Conservation (phyloP, 2,329 filamentous ascomycete species). For the Alternaria sp. region DNA sequence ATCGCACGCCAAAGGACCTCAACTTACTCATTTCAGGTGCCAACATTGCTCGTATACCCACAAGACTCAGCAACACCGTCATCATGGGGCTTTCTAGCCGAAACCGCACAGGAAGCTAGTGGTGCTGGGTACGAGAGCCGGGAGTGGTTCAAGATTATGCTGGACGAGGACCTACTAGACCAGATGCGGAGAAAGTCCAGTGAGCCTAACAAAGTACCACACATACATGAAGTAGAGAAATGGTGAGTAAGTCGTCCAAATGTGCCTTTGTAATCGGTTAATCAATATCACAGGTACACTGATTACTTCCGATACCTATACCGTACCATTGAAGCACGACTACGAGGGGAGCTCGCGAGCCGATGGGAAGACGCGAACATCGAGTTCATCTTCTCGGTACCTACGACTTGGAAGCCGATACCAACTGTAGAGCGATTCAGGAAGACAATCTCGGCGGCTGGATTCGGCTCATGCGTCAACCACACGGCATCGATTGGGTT, state of each 20-base stretch:
- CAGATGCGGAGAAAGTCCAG: conserved; percentile 16
- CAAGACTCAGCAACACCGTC: conserved; percentile 49
- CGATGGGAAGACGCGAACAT: conserved; percentile 54
- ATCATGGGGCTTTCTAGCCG: conserved; percentile 64
- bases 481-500: conserved; percentile 57
- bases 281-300: conserved; percentile 57
- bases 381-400: conserved; percentile 65
- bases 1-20: not conserved
- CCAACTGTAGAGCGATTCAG: conserved; percentile 63
- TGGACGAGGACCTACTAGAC: conserved; percentile 56
- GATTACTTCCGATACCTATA: conserved; percentile 61
- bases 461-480: conserved; percentile 55
- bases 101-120: conserved; percentile 42
- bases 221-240: conserved; percentile 58
- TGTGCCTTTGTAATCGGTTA: conserved; percentile 14
- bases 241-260: conserved; percentile 48
- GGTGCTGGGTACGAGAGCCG: conserved; percentile 56
- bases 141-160: conserved; percentile 66
- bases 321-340: conserved; percentile 56
- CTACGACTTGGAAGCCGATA: conserved; percentile 64
- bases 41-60: conserved; percentile 61
- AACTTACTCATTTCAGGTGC: conserved; percentile 45
- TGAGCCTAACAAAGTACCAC: conserved; percentile 23
- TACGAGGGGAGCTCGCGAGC: conserved; percentile 50
- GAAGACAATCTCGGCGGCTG: conserved; percentile 56